Base-by-base conservation (phyloP, 768 basidiomycete species). In the Amanita inopinata region DNA sequence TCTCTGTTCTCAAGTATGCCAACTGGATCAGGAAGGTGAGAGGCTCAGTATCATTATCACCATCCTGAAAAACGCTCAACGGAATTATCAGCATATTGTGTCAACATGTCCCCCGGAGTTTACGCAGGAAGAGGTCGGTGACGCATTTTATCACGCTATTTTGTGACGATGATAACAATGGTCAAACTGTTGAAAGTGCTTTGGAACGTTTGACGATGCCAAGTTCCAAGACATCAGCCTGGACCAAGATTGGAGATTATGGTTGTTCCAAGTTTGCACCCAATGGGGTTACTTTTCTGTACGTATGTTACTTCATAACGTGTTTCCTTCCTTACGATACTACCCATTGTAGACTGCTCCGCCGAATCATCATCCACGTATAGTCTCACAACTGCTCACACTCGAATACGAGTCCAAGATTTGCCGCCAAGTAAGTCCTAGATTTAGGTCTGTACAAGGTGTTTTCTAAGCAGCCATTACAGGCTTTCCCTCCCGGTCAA, bases 221-320 rank as follows among this genome's bases (percentile, higher is more conserved):
- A 67, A 78, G 51, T 94, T 74, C 61, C 69, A 70, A 50, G 66
- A 71, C 10, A 76, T 71, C 1, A 73, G 71, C 9, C 56, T 90
- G 4, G 69, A 76, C 44, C 74, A 88, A 52, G 73, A 71, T 3
- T 97, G 93, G 93, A 72, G 89, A 31, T 63, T 82, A 9, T 97
- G 93, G 93, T 50, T 67, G 5, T 94, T 90, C 72, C 92, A 89
- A 62, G 86, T 90, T 41, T 92, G 90, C 66, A 91, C 88, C 0
- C 76, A 94, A 53, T 97, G 94, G 94, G 94, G 92, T 2, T 99
- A 90, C 60, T 92, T 94, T 58, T 78, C 71, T 20, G 88, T 85
- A 49, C 24, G 75, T 9, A 11, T 10, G 5, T 22, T 3, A 10
- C 15, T 11, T 5, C 10, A 30, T 34, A 4, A 11, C 10, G 7